Percentiles rank a stretch among this genome's conserved stretches.
These are phyloP conservation scores for Barbarea vulgaris DNA, from an alignment of 345 rosid species.

Conservation along the genomic window DNA sequence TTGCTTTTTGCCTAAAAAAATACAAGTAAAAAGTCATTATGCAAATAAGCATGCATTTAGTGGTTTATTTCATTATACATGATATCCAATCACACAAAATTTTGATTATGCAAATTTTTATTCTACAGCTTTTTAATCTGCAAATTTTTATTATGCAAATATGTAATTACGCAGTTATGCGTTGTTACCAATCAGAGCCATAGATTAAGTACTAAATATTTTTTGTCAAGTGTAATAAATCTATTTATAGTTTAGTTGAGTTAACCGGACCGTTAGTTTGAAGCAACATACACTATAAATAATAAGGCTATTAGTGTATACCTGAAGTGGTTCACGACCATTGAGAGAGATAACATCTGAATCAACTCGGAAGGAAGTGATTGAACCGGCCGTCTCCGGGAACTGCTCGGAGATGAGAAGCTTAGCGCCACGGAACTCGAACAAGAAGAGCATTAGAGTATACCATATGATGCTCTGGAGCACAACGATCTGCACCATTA, in stretches of 20 bases:
- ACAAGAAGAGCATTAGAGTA: slow-evolving; percentile 78
- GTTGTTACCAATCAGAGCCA: too few relatives aligned
- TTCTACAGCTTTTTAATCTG: too few relatives aligned
- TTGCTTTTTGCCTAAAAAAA: too few relatives aligned
- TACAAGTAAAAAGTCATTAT: too few relatives aligned
- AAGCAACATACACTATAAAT: background rate
- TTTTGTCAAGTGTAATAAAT: background rate
- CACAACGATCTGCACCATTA: slow-evolving; percentile 90
- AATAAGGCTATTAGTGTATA: slow-evolving; percentile 1
- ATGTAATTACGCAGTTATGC: too few relatives aligned
- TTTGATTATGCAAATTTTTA: too few relatives aligned
- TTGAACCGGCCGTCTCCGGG: slow-evolving; percentile 81
- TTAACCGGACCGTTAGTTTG: background rate
- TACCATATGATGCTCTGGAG: slow-evolving; percentile 83
- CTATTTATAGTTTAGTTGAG: background rate
- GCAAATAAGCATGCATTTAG: too few relatives aligned
- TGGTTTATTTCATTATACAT: too few relatives aligned
- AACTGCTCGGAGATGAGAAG: slow-evolving; percentile 76
- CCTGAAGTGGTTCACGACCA: slow-evolving; percentile 65
- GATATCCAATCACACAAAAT: too few relatives aligned
- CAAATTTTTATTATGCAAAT: too few relatives aligned
- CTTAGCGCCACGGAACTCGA: slow-evolving; percentile 81
- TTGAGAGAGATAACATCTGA: slow-evolving; percentile 80
- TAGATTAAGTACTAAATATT: background rate
- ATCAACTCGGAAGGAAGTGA: slow-evolving; percentile 75